Base-by-base conservation (phyloP, 176 grass and related monocot genomes). In the Oropetium thomaeum region DNA sequence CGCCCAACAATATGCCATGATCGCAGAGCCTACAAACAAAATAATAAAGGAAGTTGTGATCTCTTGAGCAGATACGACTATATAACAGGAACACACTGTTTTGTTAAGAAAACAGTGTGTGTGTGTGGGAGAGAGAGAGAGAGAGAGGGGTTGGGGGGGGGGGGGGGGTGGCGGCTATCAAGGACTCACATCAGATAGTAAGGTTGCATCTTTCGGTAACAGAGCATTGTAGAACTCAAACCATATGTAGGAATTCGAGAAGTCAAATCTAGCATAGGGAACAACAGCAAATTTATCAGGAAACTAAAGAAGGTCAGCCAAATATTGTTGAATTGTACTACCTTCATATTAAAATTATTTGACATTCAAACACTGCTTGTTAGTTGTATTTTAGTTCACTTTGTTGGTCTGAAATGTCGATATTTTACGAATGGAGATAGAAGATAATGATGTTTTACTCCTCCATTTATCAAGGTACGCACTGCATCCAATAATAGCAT, bases 231-330 rank as follows among this genome's bases (percentile, higher is more conserved):
- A 87, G 79, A 97, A 97, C 86, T 88, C 95, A 8, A 97, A 88
- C 95, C 90, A 97, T 66, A 97, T 92, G 54, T 93, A 89, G 20
- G 87, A 97, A 86, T 97, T 97, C 76, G 85, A 88, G 92, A 87
- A 97, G 39, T 78, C 62, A 72, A 97, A 97, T 80, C 88, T 97
- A 83, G 75, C 65, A 77, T 22, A 69, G 15, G 25, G 53, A 83
- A 71, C 17, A 39, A 48, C 3, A 19, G 49, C 2, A 77, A 57
- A 35, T 20, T 13, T 62, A 10, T 76, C 55, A 82, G 59, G 16
- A 13, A 66, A 66, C 14, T 64, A 32, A 73, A 20, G 47, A 71
- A 67, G 8, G 37, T 10, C 20, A 16, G 20, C 25, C 4, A 68
- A 39, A 32, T 7, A 43, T 12, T 16, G 11, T 71, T 34, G 22